Evolutionary conservation across 2,329 filamentous ascomycete genomes (phyloP), one percentile per base, ranked within the genome.

Genomic region (Pyrenochaeta sp.): DNA sequence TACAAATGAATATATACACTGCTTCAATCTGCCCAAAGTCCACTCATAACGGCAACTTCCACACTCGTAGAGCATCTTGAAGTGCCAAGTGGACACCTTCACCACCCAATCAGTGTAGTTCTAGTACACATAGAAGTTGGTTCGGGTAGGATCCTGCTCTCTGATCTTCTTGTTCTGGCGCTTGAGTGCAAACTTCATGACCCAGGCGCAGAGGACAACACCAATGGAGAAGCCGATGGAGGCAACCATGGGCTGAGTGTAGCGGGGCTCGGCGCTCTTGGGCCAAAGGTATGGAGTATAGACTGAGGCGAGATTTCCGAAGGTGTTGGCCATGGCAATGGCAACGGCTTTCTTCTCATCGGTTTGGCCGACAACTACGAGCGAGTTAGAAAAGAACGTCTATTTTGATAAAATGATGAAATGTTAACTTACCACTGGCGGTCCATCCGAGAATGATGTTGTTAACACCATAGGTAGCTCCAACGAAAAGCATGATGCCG

Each of bases 271-370:
- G 31, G 60, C 58, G 9, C 3, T 35, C n/a, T 53, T 48, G 3
- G 55, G 57, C 58, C 58, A 63, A 7, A 63, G 41, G 20, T 63
- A 63, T 22, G 58, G 56, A 8, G 58, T 65, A 36, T 61, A 75
- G 13, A 75, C 72, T 26, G 69, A 63, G 8, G 68, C 63, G 26
- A 68, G 47, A 29, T 74, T 74, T 6, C 68, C 71, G 14, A 71
- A 54, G 1, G 69, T 67, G 46, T 76, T 75, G 7, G 72, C 70
- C 15, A 74, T 68, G 1, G 71, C 68, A 15, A 74, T 58, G 4
- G 63, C 56, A 6, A 69, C 71, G 10, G 73, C 68, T 29, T 71
- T 72, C 55, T 75, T 76, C 41, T 74, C 72, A 23, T 68, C 57
- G 1, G 73, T 73, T 28, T 74, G 71, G 2, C 68, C 69, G 3